Base-by-base conservation (phyloP, 1,284 basidiomycete genomes). In the Stereum hirsutum region DNA sequence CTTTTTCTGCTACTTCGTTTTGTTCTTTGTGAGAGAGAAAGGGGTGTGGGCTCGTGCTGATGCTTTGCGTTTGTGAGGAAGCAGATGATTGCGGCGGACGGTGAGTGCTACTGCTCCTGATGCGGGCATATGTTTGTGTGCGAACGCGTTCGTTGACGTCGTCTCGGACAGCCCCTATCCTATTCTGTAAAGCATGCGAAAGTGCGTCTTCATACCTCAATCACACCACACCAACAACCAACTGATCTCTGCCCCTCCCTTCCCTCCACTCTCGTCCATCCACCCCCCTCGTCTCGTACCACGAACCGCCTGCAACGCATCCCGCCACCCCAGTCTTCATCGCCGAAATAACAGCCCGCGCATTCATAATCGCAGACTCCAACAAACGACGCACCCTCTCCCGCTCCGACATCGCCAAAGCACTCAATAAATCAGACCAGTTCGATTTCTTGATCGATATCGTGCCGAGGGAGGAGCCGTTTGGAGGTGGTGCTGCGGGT, bases 151-250 rank as follows among this genome's bases (percentile, higher is more conserved):
- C 41, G 12, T 20, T 15, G 15, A 10, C 27, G 17, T 30, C 19
- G 15, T 40, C 23, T 47, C 39, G 26, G 23, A 40, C 60, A 88
- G 92, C 90, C 12, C 92, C 92, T 6, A 89, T 96, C 46, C 69
- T 96, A 36, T 93, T 96, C 62, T 93, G 90, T 66, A 95, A 94
- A 63, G 92, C 92, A 43, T 96, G 92, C 64, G 92, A 96, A 73
- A 87, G 92, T 95, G 32, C 26, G 26, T 12, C 11, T 46, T 14
- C 27, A n/a, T 11, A 20, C 21, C 33, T 17, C 5, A 20, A 19
- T 20, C 21, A 4, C 28, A 15, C 4, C n/a, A n/a, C n/a, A n/a
- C n/a, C n/a, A n/a, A n/a, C n/a, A n/a, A n/a, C n/a, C n/a, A n/a
- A n/a, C 31, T n/a, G 31, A 40, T 3, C 28, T 20, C 44, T 20